Evolutionary conservation across 441 rosid genomes (phyloP), one percentile per base, ranked within the genome.

Genomic region (Mallotus repandus): DNA sequence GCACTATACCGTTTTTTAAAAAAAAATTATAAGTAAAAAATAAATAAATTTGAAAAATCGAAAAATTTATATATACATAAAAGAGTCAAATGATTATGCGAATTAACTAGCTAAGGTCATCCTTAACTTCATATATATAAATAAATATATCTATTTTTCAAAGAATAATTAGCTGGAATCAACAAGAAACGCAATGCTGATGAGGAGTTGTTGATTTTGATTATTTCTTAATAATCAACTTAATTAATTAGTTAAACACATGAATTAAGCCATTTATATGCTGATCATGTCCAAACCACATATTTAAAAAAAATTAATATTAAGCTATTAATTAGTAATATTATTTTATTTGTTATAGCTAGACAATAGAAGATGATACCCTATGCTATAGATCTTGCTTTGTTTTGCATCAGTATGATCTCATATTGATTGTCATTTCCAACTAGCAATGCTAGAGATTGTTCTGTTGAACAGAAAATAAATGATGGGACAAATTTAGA

Each of bases 401-500:
- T 38, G 2, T 38, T 38, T 38, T 38, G 7, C 41, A 48, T 48
- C 2, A 7, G 14, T 48, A 48, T 48, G 41, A 48, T 48, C 11
- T 48, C n/a, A 48, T 48, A 48, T 13, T 9, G 11, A 25, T 14
- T 18, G 45, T 9, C 16, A 18, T 32, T 32, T 7, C 64, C 3
- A 56, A 22, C 38, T 22, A 25, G 63, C 16, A 4, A 38, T 1
- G 41, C 41, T 38, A 38, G 41, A 38, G 41, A 38, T 38, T 38
- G 41, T 38, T 4, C 7, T 38, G 41, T 38, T 4, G 4, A 38
- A 38, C 41, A 38, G 41, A 38, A 38, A 38, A 4, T 38, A 35
- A 66, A 10, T 19, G 48, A 52, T 32, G 70, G 25, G 48, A 67
- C 60, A n/a, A 6, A 9, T 32, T 32, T 67, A 67, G 70, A 52